Evolutionary conservation across 2,329 filamentous ascomycete genomes (phyloP).

Genomic region (Sarocladium oryzae): DNA sequence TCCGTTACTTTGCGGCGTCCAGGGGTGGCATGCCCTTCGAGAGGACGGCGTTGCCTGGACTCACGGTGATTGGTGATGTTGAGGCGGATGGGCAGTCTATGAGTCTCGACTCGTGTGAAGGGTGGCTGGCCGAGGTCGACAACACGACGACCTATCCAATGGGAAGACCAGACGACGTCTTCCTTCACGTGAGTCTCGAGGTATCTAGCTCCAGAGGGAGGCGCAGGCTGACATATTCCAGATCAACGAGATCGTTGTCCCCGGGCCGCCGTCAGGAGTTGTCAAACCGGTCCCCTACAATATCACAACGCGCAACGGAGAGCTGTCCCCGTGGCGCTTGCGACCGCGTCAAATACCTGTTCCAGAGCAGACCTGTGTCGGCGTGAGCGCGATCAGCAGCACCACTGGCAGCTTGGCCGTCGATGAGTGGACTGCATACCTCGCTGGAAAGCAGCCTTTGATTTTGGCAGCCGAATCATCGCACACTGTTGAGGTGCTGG

Average conservation of each 20-base stretch:
- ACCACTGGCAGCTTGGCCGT: conserved; percentile 14
- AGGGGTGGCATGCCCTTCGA: conserved; percentile 25
- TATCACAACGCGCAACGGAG: conserved; percentile 29
- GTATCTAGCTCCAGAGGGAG: neutral
- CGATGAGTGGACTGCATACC: conserved; percentile 13
- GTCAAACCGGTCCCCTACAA: conserved; percentile 20
- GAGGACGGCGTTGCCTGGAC: conserved; percentile 20
- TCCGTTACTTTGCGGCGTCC: conserved; percentile 21
- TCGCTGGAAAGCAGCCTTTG: conserved; percentile 11
- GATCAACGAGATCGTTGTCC: conserved; percentile 19
- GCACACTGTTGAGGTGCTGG: conserved; percentile 19
- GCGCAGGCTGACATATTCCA: conserved; percentile 2
- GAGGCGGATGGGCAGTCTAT: conserved; percentile 6
- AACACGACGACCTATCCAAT: conserved; percentile 20
- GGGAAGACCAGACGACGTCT: conserved; percentile 29
- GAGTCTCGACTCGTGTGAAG: conserved; percentile 11
- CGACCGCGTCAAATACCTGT: conserved; percentile 29
- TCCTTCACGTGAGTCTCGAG: conserved; percentile 28
- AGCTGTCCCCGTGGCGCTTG: conserved; percentile 32
- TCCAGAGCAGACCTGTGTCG: conserved; percentile 19
- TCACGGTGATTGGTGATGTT: conserved; percentile 20
- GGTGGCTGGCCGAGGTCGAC: conserved; percentile 20
- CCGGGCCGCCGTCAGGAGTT: neutral
- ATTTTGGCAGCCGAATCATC: conserved; percentile 12
- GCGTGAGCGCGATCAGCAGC: conserved; percentile 17